Conservation (phyloP, 192 early-diverging fungal genomes). For the Rhizoclosmatium globosum region DNA sequence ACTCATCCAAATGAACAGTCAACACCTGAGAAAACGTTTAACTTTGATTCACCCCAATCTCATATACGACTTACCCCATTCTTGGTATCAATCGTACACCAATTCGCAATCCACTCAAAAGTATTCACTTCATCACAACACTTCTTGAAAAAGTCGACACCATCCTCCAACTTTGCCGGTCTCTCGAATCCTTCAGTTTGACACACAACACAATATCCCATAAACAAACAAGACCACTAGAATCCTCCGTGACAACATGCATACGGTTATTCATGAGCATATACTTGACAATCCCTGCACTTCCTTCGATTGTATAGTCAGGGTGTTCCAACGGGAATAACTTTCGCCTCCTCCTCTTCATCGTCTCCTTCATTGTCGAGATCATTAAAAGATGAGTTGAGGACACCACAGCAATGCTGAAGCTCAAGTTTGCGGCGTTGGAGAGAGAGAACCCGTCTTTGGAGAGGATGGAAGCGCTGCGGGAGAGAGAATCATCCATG, state of each 20-base stretch:
- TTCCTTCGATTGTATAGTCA: conserved; percentile 40
- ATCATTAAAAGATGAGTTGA: conserved; percentile 1
- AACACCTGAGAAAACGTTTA: conserved; percentile 49
- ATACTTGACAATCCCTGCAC: conserved; percentile 66
- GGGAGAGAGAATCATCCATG: neutral
- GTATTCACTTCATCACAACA: conserved; percentile 62
- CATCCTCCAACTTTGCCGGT: neutral
- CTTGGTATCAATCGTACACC: conserved; percentile 93
- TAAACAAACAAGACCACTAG: conserved; percentile 76
- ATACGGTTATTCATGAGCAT: conserved; percentile 87
- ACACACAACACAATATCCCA: conserved; percentile 91
- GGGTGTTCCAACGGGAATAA: conserved; percentile 56
- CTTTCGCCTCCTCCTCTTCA: conserved; percentile 33
- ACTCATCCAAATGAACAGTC: conserved; percentile 87
- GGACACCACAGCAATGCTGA: neutral
- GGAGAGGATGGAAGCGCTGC: neutral
- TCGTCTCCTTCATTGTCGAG: conserved; percentile 3
- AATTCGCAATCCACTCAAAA: conserved; percentile 81
- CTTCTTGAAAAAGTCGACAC: neutral
- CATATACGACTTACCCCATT: conserved; percentile 70
- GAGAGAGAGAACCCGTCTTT: neutral
- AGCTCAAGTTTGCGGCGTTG: neutral
- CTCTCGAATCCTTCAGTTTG: conserved; percentile 44
- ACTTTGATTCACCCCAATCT: neutral
- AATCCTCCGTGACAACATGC: conserved; percentile 86